A percentile compares a stretch with the other conserved stretches of the same genome.
Evolutionary conservation across 1,139 yeast species (phyloP).

Genomic region (Saccharomycopsis hybrid): DNA sequence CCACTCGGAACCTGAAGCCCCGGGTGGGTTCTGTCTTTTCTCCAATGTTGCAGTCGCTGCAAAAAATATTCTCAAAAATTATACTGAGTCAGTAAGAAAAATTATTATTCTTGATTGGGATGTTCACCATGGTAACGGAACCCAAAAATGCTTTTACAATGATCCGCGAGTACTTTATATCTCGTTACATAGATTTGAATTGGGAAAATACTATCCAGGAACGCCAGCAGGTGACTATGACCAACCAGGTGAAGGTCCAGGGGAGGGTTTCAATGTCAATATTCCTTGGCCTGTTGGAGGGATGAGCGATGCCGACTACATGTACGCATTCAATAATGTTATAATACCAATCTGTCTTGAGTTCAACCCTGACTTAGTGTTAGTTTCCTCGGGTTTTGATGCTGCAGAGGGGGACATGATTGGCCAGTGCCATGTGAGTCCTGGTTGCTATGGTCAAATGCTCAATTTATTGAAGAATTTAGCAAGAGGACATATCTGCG

Average conservation of each 20-base stretch:
- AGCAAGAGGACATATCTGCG: constrained; percentile 84
- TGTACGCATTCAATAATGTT: constrained; percentile 85
- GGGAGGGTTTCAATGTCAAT: constrained; percentile 82
- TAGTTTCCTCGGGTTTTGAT: constrained; percentile 93
- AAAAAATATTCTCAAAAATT: constrained; percentile 67
- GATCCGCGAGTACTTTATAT: constrained; percentile 89
- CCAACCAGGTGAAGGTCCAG: constrained; percentile 78
- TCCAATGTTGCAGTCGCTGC: constrained; percentile 98
- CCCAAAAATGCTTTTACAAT: constrained; percentile 83
- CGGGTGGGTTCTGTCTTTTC: constrained; percentile 95
- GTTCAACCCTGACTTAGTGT: constrained; percentile 87
- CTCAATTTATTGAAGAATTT: constrained; percentile 83
- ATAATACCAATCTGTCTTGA: constrained; percentile 86
- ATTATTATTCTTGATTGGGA: constrained; percentile 95
- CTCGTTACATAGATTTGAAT: constrained; percentile 87
- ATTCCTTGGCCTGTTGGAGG: constrained; percentile 95
- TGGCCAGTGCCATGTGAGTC: constrained; percentile 96
- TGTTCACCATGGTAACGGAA: constrained; percentile 97
- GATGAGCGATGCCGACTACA: constrained; percentile 92
- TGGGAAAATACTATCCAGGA: constrained; percentile 92
- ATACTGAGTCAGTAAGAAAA: constrained; percentile 82
- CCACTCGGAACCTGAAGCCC: constrained; percentile 95
- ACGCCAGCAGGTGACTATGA: constrained; percentile 75
- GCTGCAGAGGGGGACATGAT: constrained; percentile 98
- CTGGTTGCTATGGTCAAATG: constrained; percentile 95